These are phyloP conservation scores for Allomyces macrogynus DNA, from an alignment of 192 early-diverging fungal species.

Conservation along the genomic window DNA sequence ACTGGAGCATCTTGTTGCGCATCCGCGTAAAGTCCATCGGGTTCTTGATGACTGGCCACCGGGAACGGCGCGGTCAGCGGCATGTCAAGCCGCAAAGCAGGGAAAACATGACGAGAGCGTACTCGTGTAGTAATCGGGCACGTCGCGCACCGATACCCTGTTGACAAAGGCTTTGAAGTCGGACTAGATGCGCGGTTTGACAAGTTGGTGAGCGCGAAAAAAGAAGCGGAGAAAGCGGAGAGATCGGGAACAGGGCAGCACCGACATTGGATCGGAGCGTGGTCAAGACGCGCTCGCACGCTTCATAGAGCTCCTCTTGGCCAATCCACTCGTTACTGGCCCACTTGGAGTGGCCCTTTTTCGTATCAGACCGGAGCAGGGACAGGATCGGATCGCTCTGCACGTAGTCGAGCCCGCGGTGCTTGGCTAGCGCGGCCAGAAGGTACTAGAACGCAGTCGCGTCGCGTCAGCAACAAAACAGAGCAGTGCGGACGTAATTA, in stretches of 20 bases:
- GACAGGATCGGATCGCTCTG: too few relatives aligned
- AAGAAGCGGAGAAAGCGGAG: too few relatives aligned
- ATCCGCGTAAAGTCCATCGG: slow-evolving; percentile 94
- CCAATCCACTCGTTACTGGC: slow-evolving; percentile 65
- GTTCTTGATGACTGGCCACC: slow-evolving; percentile 50
- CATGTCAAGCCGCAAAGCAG: not conserved
- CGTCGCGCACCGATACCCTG: slow-evolving; percentile 72
- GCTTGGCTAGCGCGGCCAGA: too few relatives aligned
- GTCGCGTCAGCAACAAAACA: too few relatives aligned
- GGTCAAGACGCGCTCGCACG: slow-evolving; percentile 59
- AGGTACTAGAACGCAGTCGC: too few relatives aligned
- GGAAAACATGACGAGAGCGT: slow-evolving; percentile 3
- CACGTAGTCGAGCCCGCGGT: too few relatives aligned
- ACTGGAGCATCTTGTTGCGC: slow-evolving; percentile 59
- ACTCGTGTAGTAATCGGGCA: slow-evolving; percentile 78
- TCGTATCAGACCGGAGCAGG: too few relatives aligned
- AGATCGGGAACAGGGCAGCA: too few relatives aligned
- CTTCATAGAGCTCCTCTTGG: slow-evolving; percentile 81
- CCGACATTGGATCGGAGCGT: slow-evolving; percentile 22
- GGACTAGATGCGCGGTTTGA: too few relatives aligned
- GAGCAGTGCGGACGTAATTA: too few relatives aligned
- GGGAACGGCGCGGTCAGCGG: slow-evolving; percentile 1
- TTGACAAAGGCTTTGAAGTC: slow-evolving; percentile 62
- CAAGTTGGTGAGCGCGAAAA: too few relatives aligned
- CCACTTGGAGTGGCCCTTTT: slow-evolving; percentile 7